Percentiles rank a stretch among this genome's conserved stretches.
phyloP scores from a whole-genome alignment of 768 basidiomycete genomes.

The Suillus alpinus region DNA sequence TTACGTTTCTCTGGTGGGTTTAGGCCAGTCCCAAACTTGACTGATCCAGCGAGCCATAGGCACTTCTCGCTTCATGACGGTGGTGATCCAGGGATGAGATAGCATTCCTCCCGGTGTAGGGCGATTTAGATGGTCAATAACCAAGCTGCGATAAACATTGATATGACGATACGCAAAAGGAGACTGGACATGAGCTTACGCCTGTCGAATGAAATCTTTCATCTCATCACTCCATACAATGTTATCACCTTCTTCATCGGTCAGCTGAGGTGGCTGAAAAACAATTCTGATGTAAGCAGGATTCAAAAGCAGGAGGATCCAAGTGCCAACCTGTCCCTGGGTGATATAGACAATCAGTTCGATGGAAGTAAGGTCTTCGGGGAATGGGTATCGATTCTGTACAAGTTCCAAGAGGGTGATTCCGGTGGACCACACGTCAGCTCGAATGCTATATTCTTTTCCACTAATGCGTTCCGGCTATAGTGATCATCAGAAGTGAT shows the following conservation, averaged over 20 bases:
- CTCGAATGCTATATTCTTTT: conserved; percentile 87
- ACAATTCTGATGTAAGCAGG: conserved; percentile 14
- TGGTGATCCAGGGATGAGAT: conserved; percentile 77
- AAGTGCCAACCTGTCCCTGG: conserved; percentile 58
- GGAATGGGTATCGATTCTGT: conserved; percentile 93
- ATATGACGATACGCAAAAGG: conserved; percentile 5
- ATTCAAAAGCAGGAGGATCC: conserved; percentile 6
- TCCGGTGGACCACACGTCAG: conserved; percentile 98
- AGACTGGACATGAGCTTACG: conserved; percentile 42
- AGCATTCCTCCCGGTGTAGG: conserved; percentile 85
- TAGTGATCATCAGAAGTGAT: not conserved
- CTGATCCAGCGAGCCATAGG: conserved; percentile 89
- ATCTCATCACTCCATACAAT: conserved; percentile 73
- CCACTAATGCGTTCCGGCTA: conserved; percentile 95
- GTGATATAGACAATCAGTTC: conserved; percentile 92
- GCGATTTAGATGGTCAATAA: conserved; percentile 61
- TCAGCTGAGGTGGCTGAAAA: conserved; percentile 72
- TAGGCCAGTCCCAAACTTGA: conserved; percentile 80
- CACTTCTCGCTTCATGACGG: conserved; percentile 75
- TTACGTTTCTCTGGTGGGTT: conserved; percentile 28
- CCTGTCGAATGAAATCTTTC: conserved; percentile 87
- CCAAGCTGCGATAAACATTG: conserved; percentile 48
- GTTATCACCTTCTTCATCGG: conserved; percentile 60
- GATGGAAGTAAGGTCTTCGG: conserved; percentile 87
- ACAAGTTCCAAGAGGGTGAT: conserved; percentile 93